A percentile compares a stretch with the other conserved stretches of the same genome.
Evolutionary conservation across 495 filamentous ascomycete species (phyloP).

Genomic region (Penicillium argentinense): DNA sequence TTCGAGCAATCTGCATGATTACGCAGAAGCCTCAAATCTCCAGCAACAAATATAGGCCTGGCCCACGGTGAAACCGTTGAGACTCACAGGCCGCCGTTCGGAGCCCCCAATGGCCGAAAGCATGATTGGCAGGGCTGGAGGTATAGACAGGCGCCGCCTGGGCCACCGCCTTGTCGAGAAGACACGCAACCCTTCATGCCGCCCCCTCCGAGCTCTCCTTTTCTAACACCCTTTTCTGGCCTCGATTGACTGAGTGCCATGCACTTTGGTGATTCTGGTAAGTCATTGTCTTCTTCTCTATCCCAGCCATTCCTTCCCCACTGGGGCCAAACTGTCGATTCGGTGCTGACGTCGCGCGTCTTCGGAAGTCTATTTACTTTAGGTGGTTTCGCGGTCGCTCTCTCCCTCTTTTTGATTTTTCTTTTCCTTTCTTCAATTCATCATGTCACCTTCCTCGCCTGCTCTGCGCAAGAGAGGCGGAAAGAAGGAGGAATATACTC

Average conservation of each 20-base stretch:
- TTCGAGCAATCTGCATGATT: too few relatives aligned
- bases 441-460: slow-evolving; percentile 42
- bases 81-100: too few relatives aligned
- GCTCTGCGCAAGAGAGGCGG: slow-evolving; percentile 54
- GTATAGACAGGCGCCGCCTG: slow-evolving; percentile 3
- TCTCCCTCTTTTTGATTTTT: slow-evolving; percentile 15
- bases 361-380: slow-evolving; percentile 34
- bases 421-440: slow-evolving; percentile 19
- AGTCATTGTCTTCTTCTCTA: slow-evolving; percentile 4
- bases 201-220: slow-evolving; percentile 3
- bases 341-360: slow-evolving; percentile 10
- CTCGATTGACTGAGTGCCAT: slow-evolving; percentile 22
- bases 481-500: slow-evolving; percentile 40
- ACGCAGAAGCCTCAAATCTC: too few relatives aligned
- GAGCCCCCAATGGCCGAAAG: too few relatives aligned
- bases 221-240: slow-evolving; percentile 1
- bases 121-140: slow-evolving; percentile 13
- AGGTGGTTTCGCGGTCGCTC: slow-evolving; percentile 39
- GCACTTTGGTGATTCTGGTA: slow-evolving; percentile 32
- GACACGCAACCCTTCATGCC: slow-evolving; percentile 17
- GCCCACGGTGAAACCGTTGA: too few relatives aligned
- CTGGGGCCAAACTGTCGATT: neutral
- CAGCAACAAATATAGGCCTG: too few relatives aligned
- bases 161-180: slow-evolving; percentile 16
- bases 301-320: neutral